Base-by-base conservation (phyloP, 2,329 filamentous ascomycete genomes). In the Ciborinia camelliae region DNA sequence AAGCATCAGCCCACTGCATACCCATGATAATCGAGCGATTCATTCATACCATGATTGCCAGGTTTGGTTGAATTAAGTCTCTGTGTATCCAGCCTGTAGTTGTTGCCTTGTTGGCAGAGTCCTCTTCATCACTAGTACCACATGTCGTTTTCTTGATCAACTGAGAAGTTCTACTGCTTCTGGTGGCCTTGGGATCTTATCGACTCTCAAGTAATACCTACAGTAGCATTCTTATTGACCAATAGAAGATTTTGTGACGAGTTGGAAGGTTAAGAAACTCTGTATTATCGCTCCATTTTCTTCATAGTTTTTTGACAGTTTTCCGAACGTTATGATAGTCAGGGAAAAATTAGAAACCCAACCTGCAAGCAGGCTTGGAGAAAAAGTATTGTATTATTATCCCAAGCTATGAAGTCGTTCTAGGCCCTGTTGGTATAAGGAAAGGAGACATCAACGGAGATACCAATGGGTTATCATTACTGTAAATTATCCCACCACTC, bases 21-120 rank as follows among this genome's bases (percentile, higher is more conserved):
- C 14, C 55, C 62, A n/a, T 61, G 47, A 28, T 30, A 10, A 9
- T 64, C 45, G 20, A 64, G 62, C 47, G 45, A 59, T n/a, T 53
- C 62, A 39, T 37, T n/a, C 55, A 64, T 66, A 47, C 28, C n/a
- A 12, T 62, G 18, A 26, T 30, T 28, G 1, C 30, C 23, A 30
- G 30, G n/a, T 0, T 43, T 30, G 5, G 8, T n/a, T 45, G 23
- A 20, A 37, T 37, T 32, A n/a, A 9, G 8, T 9, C 32, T 39
- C n/a, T 15, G 18, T 47, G 20, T 55, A 35, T 28, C 55, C 28
- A 37, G 5, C 2, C 52, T 53, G 18, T 45, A 55, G 4, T 52
- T 14, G 39, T 62, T 50, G 35, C 26, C 47, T 39, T 47, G 4
- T 6, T 18, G 12, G 23, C 52, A 39, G 50, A 47, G 10, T 62